These are phyloP conservation scores for Candida boleticola DNA, from an alignment of 805 yeast genomes.

Conservation along the genomic window DNA sequence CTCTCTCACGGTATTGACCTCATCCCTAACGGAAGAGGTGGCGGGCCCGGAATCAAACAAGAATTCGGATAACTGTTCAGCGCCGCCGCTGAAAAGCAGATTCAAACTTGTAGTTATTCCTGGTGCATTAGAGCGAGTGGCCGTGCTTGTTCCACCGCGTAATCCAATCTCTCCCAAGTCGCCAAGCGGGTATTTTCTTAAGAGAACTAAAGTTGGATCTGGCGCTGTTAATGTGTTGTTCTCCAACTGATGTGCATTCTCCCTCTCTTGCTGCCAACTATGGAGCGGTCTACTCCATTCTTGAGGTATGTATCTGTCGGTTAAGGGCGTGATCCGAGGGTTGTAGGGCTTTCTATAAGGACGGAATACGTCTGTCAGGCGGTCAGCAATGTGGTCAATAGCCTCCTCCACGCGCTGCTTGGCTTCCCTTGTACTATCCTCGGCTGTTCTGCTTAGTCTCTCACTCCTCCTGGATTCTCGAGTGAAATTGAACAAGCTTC, in stretches of 20 bases:
- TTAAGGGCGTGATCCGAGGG: conserved; percentile 36
- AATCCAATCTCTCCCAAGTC: too few species aligned
- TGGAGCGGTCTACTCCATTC: conserved; percentile 22
- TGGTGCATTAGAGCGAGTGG: too few species aligned
- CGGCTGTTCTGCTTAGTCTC: conserved; percentile 7
- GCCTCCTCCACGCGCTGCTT: conserved; percentile 9
- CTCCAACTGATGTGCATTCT: too few species aligned
- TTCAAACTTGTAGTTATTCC: too few species aligned
- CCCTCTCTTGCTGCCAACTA: conserved; percentile 1
- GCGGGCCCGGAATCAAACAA: neutral
- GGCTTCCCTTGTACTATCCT: conserved; percentile 7
- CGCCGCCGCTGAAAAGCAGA: too few species aligned
- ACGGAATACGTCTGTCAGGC: conserved; percentile 36
- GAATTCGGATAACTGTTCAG: neutral
- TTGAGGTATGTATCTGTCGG: conserved; percentile 36
- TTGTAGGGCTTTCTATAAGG: conserved; percentile 36
- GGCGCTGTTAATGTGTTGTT: neutral
- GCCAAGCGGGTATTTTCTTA: conserved; percentile 28
- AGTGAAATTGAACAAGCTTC: conserved; percentile 5
- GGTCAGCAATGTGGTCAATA: conserved; percentile 22
- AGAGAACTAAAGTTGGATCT: conserved; percentile 28
- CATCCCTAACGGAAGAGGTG: conserved; percentile 1
- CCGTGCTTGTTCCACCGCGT: too few species aligned
- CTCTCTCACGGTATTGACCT: neutral
- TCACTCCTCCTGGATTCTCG: too few species aligned